Conservation (phyloP, 2,329 filamentous ascomycete species). For the Xylariales sp. region DNA sequence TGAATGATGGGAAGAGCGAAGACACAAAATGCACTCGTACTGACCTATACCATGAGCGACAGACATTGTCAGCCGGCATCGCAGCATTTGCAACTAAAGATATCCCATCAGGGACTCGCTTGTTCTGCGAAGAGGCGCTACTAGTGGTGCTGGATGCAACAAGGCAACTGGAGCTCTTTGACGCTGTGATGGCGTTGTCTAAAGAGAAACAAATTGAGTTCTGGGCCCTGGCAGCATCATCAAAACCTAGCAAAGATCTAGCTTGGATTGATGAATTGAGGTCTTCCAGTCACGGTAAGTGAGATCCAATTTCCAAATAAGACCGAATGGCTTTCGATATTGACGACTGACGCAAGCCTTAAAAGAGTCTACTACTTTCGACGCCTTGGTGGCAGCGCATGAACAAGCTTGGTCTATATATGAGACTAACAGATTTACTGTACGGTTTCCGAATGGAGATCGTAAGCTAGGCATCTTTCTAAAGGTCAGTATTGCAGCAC, state of each 20-base stretch:
- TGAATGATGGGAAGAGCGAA: no score
- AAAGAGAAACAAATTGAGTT: background rate
- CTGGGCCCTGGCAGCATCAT: constrained; percentile 1
- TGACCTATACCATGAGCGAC: constrained; percentile 1
- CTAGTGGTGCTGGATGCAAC: background rate
- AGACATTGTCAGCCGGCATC: background rate
- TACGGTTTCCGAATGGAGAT: background rate
- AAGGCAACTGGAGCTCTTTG: background rate
- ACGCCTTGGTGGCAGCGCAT: constrained; percentile 4
- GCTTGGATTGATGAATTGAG: constrained; percentile 3
- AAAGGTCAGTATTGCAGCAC: background rate
- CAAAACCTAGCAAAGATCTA: constrained; percentile 3
- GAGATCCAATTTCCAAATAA: no score
- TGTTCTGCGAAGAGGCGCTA: constrained; percentile 4
- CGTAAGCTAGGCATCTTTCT: constrained; percentile 4
- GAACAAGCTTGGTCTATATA: constrained; percentile 6
- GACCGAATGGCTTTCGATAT: background rate
- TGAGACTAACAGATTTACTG: constrained; percentile 5
- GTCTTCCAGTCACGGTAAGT: background rate
- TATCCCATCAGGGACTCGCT: background rate
- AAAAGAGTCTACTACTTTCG: constrained; percentile 1
- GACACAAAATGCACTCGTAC: no score
- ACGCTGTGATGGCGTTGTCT: background rate
- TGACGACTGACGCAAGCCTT: background rate
- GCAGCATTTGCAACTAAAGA: background rate